Conservation (phyloP, 2,329 filamentous ascomycete genomes). For the Trichothecium roseum region DNA sequence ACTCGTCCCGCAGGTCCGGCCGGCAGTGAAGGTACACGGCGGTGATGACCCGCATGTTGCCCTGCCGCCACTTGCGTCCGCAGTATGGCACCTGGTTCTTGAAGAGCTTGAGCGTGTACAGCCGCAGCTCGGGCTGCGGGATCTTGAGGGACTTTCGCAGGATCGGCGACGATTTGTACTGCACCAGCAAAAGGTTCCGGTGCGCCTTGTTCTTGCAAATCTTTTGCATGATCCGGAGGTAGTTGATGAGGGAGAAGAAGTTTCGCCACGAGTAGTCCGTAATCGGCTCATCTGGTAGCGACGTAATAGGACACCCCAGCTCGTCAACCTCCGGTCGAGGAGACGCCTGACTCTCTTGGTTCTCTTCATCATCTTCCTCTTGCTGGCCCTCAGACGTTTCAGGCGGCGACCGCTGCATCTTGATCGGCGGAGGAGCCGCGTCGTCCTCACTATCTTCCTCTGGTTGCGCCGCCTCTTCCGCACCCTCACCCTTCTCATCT, state of each 20-base stretch:
- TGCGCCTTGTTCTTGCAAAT: slow-evolving; percentile 94
- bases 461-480: slow-evolving; percentile 18
- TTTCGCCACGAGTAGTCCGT: slow-evolving; percentile 88
- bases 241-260: slow-evolving; percentile 92
- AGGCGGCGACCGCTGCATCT: slow-evolving; percentile 40
- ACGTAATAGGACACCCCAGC: slow-evolving; percentile 67
- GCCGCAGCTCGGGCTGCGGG: slow-evolving; percentile 73
- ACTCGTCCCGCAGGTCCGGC: slow-evolving; percentile 88
- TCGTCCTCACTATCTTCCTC: slow-evolving; percentile 54
- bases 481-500: slow-evolving; percentile 47
- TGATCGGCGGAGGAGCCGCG: slow-evolving; percentile 74
- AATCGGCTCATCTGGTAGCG: slow-evolving; percentile 64
- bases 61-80: slow-evolving; percentile 94
- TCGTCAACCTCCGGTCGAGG: slow-evolving; percentile 65
- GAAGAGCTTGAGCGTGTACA: slow-evolving; percentile 96
- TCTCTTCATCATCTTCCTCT: slow-evolving; percentile 15
- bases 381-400: slow-evolving; percentile 20
- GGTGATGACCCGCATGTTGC: slow-evolving; percentile 97
- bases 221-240: slow-evolving; percentile 93
- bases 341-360: slow-evolving; percentile 21
- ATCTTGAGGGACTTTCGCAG: slow-evolving; percentile 86
- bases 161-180: slow-evolving; percentile 90
- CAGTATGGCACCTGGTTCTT: slow-evolving; percentile 98
- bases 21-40: slow-evolving; percentile 90
- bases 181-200: slow-evolving; percentile 83